Conservation (phyloP, 2,329 filamentous ascomycete genomes). For the Chalara sp. region DNA sequence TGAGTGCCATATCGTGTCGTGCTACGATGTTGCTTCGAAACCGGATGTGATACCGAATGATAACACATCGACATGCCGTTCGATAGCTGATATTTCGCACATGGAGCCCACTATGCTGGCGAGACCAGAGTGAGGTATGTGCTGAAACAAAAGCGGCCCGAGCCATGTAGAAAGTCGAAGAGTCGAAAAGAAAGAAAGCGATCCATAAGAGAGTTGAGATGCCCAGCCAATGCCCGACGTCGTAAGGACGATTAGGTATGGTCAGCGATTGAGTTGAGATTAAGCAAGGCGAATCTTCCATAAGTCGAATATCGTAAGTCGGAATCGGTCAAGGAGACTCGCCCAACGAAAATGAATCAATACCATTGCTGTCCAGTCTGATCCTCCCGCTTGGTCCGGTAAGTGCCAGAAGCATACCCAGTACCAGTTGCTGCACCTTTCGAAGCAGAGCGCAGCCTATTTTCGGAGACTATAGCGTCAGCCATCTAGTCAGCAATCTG, state of each 20-base stretch:
- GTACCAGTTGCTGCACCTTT: constrained; percentile 52
- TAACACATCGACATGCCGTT: constrained; percentile 28
- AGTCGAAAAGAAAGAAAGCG: constrained; percentile 24
- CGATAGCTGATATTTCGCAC: constrained; percentile 22
- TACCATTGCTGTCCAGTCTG: constrained; percentile 29
- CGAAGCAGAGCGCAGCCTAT: constrained; percentile 79
- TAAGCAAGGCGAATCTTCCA: constrained; percentile 22
- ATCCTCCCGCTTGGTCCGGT: constrained; percentile 47
- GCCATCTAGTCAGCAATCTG: constrained; percentile 68
- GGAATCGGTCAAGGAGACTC: constrained; percentile 21
- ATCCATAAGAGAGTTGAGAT: constrained; percentile 25
- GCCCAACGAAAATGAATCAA: constrained; percentile 24
- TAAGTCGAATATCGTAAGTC: constrained; percentile 18
- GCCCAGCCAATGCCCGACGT: constrained; percentile 18
- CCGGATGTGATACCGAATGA: constrained; percentile 18
- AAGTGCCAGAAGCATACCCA: constrained; percentile 37
- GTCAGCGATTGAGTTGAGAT: constrained; percentile 22
- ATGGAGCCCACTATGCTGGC: constrained; percentile 13
- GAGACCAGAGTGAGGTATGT: constrained; percentile 17
- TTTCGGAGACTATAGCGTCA: constrained; percentile 78
- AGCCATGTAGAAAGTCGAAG: constrained; percentile 27
- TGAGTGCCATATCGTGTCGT: constrained; percentile 6
- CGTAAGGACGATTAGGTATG: constrained; percentile 18
- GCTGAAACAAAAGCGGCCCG: constrained; percentile 24
- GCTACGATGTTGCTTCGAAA: constrained; percentile 19